phyloP scores from a whole-genome alignment of 129 eudicot species.

The Saposhnikovia divaricata region DNA sequence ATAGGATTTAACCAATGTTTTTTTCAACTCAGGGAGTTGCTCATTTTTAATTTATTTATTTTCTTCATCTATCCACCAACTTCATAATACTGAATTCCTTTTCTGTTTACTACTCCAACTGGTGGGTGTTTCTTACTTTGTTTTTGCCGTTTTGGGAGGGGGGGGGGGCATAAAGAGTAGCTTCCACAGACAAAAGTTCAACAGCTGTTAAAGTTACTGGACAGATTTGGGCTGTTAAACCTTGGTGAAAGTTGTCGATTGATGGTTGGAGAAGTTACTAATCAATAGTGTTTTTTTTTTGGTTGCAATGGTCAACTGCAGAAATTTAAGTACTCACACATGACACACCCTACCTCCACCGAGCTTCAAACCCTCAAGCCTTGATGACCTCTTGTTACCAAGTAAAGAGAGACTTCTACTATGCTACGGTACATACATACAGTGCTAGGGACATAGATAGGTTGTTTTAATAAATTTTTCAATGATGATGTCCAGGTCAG shows the following conservation, averaged over 20 bases:
- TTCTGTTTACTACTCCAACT: background rate
- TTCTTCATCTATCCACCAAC: background rate
- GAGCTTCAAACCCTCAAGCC: background rate
- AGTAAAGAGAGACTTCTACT: background rate
- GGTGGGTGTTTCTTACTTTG: background rate
- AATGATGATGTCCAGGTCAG: background rate
- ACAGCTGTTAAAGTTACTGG: too few relatives aligned
- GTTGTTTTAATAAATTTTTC: background rate
- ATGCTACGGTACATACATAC: background rate
- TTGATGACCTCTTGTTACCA: background rate
- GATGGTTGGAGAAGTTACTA: background rate
- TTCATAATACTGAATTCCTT: background rate
- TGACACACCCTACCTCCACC: background rate
- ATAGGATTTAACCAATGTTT: background rate
- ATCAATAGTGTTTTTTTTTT: background rate
- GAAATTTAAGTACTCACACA: background rate
- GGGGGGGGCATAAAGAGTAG: background rate
- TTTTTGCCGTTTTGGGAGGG: background rate
- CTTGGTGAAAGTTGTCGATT: background rate
- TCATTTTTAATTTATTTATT: background rate
- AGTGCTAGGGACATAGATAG: background rate
- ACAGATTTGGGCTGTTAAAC: background rate
- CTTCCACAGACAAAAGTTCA: background rate
- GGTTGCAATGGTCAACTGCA: background rate
- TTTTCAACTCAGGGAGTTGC: background rate